Evolutionary conservation across 352 stramenopile species (phyloP).

Genomic region (Phytophthora melonis): DNA sequence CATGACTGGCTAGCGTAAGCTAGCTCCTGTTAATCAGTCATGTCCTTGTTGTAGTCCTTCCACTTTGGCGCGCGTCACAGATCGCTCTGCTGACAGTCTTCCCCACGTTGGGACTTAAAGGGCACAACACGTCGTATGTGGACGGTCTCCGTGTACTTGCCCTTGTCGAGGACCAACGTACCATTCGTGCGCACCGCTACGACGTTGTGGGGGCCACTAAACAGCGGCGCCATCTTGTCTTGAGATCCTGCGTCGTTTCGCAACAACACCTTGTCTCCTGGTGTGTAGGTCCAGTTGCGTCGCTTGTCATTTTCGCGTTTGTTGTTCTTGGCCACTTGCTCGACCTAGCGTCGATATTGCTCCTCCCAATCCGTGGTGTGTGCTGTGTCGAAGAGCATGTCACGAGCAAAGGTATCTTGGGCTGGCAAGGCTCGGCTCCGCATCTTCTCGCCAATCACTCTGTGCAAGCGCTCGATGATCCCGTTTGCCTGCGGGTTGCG

Average conservation of each 20-base stretch:
- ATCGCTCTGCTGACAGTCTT: constrained; percentile 3
- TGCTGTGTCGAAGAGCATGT: constrained; percentile 6
- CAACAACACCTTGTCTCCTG: background rate
- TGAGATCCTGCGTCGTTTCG: background rate
- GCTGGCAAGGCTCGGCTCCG: background rate
- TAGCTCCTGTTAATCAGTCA: background rate
- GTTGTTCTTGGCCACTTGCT: constrained; percentile 6
- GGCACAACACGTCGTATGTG: background rate
- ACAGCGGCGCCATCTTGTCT: background rate
- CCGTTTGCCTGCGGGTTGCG: constrained; percentile 11
- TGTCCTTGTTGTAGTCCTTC: background rate
- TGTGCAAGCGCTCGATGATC: constrained; percentile 7
- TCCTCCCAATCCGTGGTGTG: constrained; percentile 1
- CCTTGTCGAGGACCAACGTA: background rate
- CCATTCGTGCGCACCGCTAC: background rate
- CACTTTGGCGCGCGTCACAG: constrained; percentile 4
- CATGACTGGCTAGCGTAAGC: background rate
- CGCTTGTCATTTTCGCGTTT: constrained; percentile 2
- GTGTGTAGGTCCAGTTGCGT: background rate
- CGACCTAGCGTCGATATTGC: background rate
- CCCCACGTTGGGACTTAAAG: background rate
- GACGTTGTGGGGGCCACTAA: background rate
- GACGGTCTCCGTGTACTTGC: background rate
- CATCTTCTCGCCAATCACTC: constrained; percentile 13
- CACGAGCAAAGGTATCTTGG: background rate